These are phyloP conservation scores for Chlamydomonas incerta DNA, from an alignment of 139 green algal species.

Conservation along the genomic window DNA sequence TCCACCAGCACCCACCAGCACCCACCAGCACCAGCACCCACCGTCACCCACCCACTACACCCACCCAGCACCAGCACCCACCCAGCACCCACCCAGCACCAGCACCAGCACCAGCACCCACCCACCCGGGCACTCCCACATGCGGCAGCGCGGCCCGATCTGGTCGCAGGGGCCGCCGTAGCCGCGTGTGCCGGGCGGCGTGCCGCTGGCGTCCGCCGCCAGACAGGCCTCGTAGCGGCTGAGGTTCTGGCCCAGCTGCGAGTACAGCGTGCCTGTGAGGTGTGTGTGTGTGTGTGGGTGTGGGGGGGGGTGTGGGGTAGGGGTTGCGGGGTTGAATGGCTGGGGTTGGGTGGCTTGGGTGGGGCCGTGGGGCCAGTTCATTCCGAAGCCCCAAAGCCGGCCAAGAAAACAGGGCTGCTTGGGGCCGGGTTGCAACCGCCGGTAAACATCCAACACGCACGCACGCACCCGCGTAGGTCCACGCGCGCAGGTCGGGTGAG, in stretches of 20 bases:
- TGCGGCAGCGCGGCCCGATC: constrained; percentile 51
- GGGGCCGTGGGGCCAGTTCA: too few relatives aligned
- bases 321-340: not conserved
- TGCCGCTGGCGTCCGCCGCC: not conserved
- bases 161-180: constrained; percentile 62
- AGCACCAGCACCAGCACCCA: not conserved
- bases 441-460: not conserved
- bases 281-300: not conserved
- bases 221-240: constrained; percentile 38
- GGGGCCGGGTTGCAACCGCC: too few relatives aligned
- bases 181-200: constrained; percentile 41
- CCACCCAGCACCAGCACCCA: not conserved
- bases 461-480: constrained; percentile 41
- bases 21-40: not conserved
- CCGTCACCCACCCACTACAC: not conserved
- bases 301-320: not conserved
- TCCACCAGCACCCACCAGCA: too few relatives aligned
- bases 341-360: not conserved
- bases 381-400: too few relatives aligned
- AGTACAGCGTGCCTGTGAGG: constrained; percentile 42
- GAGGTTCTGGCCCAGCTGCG: constrained; percentile 52
- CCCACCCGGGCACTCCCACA: constrained; percentile 62
- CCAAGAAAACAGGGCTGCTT: too few relatives aligned
- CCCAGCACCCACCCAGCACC: too few relatives aligned
- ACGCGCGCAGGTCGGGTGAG: constrained; percentile 41